Conservation (phyloP, 345 rosid genomes). For the Clarkia xantiana region DNA sequence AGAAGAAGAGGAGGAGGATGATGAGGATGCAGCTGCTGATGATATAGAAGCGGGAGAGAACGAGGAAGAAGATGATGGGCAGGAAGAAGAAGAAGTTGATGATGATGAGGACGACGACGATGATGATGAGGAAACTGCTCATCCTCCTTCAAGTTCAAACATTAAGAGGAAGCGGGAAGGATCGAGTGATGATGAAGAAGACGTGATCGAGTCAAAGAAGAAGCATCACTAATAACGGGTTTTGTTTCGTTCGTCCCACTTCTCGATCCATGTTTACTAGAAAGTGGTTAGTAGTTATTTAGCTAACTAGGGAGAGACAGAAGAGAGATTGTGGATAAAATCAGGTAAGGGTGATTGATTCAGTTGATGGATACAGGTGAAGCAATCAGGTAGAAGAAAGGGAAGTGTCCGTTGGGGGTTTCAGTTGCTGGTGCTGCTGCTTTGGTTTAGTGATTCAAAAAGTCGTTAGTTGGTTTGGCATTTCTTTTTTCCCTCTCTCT, state of each 20-base stretch:
- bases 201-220: slow-evolving; percentile 24
- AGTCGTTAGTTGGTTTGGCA: slow-evolving; percentile 6
- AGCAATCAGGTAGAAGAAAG: slow-evolving; percentile 10
- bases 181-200: slow-evolving; percentile 19
- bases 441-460: slow-evolving; percentile 10
- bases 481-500: not conserved
- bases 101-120: slow-evolving; percentile 17
- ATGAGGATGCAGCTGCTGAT: slow-evolving; percentile 28
- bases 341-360: too few species aligned
- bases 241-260: too few species aligned
- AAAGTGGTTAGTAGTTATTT: too few species aligned
- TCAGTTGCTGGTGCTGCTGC: too few species aligned
- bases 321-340: too few species aligned
- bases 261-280: not conserved
- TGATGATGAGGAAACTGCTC: not conserved
- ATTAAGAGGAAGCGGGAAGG: slow-evolving; percentile 44
- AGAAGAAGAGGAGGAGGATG: slow-evolving; percentile 27
- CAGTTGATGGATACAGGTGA: slow-evolving; percentile 4
- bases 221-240: slow-evolving; percentile 16
- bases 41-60: slow-evolving; percentile 35
- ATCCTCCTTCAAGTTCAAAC: slow-evolving; percentile 29
- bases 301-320: too few species aligned
- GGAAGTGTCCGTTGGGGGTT: slow-evolving; percentile 6
- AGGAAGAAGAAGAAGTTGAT: slow-evolving; percentile 35
- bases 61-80: slow-evolving; percentile 34